A percentile compares a stretch with the other conserved stretches of the same genome.
These are phyloP conservation scores for Aureobasidium lini DNA, from an alignment of 2,329 filamentous ascomycete genomes.

Conservation along the genomic window DNA sequence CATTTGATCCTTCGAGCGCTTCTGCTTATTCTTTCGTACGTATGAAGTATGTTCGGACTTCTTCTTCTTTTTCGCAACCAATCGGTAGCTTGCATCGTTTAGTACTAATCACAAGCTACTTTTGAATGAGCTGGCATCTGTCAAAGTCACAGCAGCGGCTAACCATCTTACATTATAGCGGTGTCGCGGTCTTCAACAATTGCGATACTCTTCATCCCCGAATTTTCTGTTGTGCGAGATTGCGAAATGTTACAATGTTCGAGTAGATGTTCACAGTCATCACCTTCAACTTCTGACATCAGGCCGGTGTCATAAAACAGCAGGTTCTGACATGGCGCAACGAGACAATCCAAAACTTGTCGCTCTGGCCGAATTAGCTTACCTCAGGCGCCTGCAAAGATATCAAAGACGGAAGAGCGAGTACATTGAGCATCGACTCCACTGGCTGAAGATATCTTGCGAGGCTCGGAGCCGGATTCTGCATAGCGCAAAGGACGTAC, in stretches of 20 bases:
- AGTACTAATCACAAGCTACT: conserved; percentile 10
- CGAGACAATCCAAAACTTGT: not conserved
- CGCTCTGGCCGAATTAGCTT: conserved; percentile 62
- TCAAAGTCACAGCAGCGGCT: conserved; percentile 23
- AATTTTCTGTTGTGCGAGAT: conserved; percentile 19
- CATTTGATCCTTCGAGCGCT: not conserved
- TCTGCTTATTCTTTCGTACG: not conserved
- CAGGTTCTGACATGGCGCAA: conserved; percentile 14
- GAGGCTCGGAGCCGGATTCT: conserved; percentile 67
- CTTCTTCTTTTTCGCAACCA: not conserved
- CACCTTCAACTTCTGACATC: conserved; percentile 3
- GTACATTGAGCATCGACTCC: conserved; percentile 64
- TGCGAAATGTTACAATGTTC: conserved; percentile 17
- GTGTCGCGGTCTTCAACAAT: conserved; percentile 24
- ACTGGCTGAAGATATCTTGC: conserved; percentile 66
- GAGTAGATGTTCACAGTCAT: conserved; percentile 17
- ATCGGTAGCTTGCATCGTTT: conserved; percentile 7
- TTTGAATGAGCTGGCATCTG: conserved; percentile 27
- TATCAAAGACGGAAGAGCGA: conserved; percentile 76
- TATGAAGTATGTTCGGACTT: not conserved
- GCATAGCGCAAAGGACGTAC: conserved; percentile 65
- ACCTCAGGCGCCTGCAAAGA: conserved; percentile 67
- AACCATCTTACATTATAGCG: conserved; percentile 25
- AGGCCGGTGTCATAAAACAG: conserved; percentile 15
- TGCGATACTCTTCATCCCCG: conserved; percentile 18